phyloP scores from a whole-genome alignment of 768 basidiomycete species.

The Candolleomyces aberdarensis region DNA sequence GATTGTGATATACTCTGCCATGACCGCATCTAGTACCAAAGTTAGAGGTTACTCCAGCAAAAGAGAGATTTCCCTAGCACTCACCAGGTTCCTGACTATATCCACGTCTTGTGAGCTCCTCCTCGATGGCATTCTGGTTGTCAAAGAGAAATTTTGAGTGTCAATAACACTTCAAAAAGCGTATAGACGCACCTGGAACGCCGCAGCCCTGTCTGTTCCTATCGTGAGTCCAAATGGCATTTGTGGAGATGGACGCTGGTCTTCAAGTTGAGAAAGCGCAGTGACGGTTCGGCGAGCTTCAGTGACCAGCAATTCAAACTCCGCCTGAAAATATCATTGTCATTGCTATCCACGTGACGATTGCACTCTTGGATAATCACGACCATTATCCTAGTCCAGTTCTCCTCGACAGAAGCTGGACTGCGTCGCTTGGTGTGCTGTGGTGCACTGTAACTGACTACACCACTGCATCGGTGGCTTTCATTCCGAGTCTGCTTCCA shows the following conservation, averaged over 20 bases:
- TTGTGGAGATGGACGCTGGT: conserved; percentile 25
- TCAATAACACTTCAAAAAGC: background rate
- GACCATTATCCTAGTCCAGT: too few species aligned
- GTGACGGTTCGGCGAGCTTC: conserved; percentile 1
- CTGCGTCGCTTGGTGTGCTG: too few species aligned
- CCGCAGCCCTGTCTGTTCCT: conserved; percentile 70
- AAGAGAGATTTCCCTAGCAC: conserved; percentile 18
- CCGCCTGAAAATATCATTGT: conserved; percentile 6
- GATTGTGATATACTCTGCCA: conserved; percentile 94
- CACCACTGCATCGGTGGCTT: too few species aligned
- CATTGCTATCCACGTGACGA: background rate
- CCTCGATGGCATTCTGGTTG: conserved; percentile 68
- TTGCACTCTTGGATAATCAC: background rate
- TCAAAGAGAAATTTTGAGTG: conserved; percentile 4
- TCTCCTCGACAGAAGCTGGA: too few species aligned
- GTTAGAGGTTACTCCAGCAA: conserved; percentile 7
- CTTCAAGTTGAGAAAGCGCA: conserved; percentile 11
- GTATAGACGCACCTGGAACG: conserved; percentile 57
- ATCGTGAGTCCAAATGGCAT: conserved; percentile 80
- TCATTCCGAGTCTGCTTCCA: too few species aligned
- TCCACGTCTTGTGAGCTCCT: conserved; percentile 73
- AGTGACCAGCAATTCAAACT: conserved; percentile 10
- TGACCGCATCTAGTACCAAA: conserved; percentile 63
- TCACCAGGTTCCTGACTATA: conserved; percentile 75
- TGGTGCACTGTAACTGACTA: too few species aligned